phyloP scores from a whole-genome alignment of 495 filamentous ascomycete genomes.

The Penicillium samsonianum region DNA sequence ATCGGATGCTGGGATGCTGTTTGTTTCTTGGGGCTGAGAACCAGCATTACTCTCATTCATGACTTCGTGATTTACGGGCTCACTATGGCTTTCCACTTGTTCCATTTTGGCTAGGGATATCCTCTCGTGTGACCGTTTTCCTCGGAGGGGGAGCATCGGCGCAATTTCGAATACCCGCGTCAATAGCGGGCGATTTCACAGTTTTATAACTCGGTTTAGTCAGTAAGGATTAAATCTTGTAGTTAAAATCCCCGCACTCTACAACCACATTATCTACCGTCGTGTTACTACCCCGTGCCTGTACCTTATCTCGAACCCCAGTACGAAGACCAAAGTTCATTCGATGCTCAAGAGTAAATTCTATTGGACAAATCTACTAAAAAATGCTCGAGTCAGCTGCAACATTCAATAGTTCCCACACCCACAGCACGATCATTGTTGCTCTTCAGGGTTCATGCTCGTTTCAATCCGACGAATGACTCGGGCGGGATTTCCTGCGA shows the following conservation, averaged over 20 bases:
- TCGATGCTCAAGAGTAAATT: background rate
- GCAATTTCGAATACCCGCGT: background rate
- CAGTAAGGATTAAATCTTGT: too few species aligned
- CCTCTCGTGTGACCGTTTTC: background rate
- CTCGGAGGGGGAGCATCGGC: background rate
- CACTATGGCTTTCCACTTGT: background rate
- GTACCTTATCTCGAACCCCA: background rate
- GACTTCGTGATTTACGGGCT: background rate
- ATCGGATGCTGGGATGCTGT: slow-evolving; percentile 1
- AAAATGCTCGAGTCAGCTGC: background rate
- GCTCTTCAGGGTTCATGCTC: slow-evolving; percentile 2
- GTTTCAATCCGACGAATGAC: slow-evolving; percentile 44
- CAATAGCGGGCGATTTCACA: background rate
- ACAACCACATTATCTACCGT: too few species aligned
- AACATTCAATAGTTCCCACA: background rate
- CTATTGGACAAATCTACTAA: background rate
- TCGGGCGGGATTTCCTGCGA: slow-evolving; percentile 63
- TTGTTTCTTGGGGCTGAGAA: background rate
- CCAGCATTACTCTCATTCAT: background rate
- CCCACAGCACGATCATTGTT: background rate
- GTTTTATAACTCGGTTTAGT: background rate
- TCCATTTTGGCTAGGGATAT: background rate
- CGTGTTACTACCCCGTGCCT: background rate
- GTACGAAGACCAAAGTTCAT: background rate
- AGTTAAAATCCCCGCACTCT: too few species aligned